Base-by-base conservation (phyloP, 768 basidiomycete species). In the Scleroderma citrinum region DNA sequence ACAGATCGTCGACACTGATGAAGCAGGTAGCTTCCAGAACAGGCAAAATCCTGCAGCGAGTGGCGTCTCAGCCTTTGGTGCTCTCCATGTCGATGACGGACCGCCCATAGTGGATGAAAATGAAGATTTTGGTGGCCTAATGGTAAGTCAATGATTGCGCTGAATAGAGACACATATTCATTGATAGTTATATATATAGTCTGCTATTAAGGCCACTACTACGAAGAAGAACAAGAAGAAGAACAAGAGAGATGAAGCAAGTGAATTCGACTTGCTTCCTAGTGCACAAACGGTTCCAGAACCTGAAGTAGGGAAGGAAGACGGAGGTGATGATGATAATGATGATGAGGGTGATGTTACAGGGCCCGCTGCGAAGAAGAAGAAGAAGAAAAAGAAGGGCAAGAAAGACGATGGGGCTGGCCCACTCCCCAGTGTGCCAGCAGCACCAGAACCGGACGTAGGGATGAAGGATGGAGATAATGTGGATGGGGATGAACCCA, bases 121-220 rank as follows among this genome's bases (percentile, higher is more conserved):
- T 30, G 79, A 78, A 51, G 82, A 83, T 55, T 85, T 78, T 53
- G 86, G 87, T 36, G 86, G 86, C 37, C 70, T 89, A 35, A 87
- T 88, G 87, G 87, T 86, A 58, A 39, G 77, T 57, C 20, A 19
- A 23, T n/a, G 39, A 47, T 50, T 53, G 47, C 47, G 13, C 24
- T 14, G 43, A 44, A 39, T 41, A 31, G 54, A 21, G 48, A 37
- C 10, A 49, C 42, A 5, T 49, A 51, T 47, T 41, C 40, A 44
- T 42, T 36, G 21, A 11, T 26, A 24, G 8, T 29, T 14, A 21
- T 45, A 55, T 42, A 30, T 39, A 32, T 21, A 88, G 86, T 85
- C 85, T 42, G 71, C 73, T 14, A 71, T 88, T 52, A 84, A 84
- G 59, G 79, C 82, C 17, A 72, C 72, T 16, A 62, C 73, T 5